phyloP scores from a whole-genome alignment of 2,329 filamentous ascomycete genomes.

The Colletotrichum sp. region DNA sequence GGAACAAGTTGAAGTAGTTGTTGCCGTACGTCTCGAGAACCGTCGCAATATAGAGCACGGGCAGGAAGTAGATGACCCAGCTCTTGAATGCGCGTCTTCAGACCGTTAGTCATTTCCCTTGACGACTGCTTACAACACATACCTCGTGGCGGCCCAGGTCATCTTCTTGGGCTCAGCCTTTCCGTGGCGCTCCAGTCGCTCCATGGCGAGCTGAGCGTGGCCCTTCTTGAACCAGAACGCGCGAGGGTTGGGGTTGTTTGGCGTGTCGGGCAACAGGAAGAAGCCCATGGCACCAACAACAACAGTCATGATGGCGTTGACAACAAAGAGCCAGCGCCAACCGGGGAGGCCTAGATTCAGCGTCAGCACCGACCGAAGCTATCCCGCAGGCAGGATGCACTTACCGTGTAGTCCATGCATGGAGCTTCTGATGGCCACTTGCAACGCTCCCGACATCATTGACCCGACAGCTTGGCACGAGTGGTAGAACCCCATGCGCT shows the following conservation, averaged over 20 bases:
- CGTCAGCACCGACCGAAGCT: constrained; percentile 34
- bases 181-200: constrained; percentile 12
- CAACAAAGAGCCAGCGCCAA: constrained; percentile 46
- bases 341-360: constrained; percentile 41
- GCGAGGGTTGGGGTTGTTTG: constrained; percentile 28
- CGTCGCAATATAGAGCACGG: constrained; percentile 11
- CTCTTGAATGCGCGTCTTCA: constrained; percentile 14
- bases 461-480: constrained; percentile 55
- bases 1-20: constrained; percentile 15
- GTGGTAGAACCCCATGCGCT: constrained; percentile 54
- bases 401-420: constrained; percentile 17
- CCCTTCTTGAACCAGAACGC: constrained; percentile 17
- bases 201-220: constrained; percentile 14
- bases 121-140: neutral
- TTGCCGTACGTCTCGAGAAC: constrained; percentile 14
- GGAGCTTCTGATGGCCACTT: constrained; percentile 47
- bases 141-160: constrained; percentile 29
- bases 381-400: neutral
- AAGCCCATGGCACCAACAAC: constrained; percentile 23
- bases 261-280: constrained; percentile 19
- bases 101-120: neutral
- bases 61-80: constrained; percentile 19
- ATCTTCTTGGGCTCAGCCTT: constrained; percentile 27
- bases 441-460: constrained; percentile 63
- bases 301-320: constrained; percentile 36